Evolutionary conservation across 225 moss, liverwort and hornwort species (phyloP).

Genomic region (Polytrichum formosum): DNA sequence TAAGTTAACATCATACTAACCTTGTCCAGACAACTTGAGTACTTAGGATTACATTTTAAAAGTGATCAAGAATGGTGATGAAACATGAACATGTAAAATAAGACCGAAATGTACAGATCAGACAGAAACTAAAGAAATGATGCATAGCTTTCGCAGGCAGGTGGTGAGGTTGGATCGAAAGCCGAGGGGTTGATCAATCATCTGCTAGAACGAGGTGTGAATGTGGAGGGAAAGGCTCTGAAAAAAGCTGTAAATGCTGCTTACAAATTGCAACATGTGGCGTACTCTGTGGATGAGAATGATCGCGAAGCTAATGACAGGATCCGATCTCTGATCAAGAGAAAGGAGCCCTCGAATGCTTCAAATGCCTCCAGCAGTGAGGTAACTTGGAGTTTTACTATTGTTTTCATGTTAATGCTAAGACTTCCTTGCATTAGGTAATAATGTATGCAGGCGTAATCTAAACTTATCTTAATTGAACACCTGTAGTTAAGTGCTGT

Average conservation of each 20-base stretch:
- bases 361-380: conserved; percentile 29
- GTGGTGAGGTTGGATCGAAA: conserved; percentile 41
- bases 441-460: no score
- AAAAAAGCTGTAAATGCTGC: conserved; percentile 43
- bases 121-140: no score
- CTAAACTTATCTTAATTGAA: no score
- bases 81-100: no score
- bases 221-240: conserved; percentile 27
- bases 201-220: conserved; percentile 20
- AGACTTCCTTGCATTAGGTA: no score
- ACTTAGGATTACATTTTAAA: no score
- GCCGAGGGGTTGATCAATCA: conserved; percentile 32
- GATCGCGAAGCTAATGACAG: conserved; percentile 32
- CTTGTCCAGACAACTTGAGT: no score
- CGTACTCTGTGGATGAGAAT: conserved; percentile 34
- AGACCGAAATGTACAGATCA: no score
- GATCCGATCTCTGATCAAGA: conserved; percentile 24
- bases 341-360: conserved; percentile 21
- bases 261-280: conserved; percentile 37
- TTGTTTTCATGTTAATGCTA: no score
- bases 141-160: conserved; percentile 25
- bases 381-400: conserved; percentile 10
- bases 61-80: no score
- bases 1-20: no score
- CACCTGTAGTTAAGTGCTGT: no score